phyloP scores from a whole-genome alignment of 2,329 filamentous ascomycete species.

The Neofusicoccum parvum region DNA sequence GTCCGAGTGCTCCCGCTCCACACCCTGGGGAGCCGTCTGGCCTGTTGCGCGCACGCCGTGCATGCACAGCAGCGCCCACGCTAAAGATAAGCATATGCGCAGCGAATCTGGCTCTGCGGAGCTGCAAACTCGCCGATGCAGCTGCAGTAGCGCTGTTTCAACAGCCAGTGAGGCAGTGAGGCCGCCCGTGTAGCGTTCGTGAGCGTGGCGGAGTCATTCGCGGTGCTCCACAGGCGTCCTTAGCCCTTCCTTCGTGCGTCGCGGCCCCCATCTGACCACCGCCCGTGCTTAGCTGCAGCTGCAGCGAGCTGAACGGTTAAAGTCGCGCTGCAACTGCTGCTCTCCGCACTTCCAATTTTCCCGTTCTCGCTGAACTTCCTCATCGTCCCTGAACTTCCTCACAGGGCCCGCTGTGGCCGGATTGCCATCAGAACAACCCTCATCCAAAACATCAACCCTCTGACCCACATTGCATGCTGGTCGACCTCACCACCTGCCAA shows the following conservation, averaged over 20 bases:
- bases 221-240: background rate
- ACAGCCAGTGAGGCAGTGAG: background rate
- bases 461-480: background rate
- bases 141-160: slow-evolving; percentile 13
- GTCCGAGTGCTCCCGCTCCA: background rate
- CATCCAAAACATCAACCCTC: background rate
- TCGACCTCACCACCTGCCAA: background rate
- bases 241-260: background rate
- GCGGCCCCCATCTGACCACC: background rate
- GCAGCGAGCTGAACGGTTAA: background rate
- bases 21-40: background rate
- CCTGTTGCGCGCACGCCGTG: too few species aligned
- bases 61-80: too few species aligned
- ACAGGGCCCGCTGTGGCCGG: too few species aligned
- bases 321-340: background rate
- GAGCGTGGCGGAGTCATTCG: slow-evolving; percentile 11
- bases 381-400: too few species aligned
- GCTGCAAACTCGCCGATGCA: background rate
- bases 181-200: background rate
- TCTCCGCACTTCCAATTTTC: background rate
- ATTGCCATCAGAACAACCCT: too few species aligned
- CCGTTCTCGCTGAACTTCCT: background rate
- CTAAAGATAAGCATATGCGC: background rate
- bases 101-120: background rate
- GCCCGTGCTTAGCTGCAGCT: background rate